phyloP scores from a whole-genome alignment of 1,284 basidiomycete species.

The Athelia sp. region DNA sequence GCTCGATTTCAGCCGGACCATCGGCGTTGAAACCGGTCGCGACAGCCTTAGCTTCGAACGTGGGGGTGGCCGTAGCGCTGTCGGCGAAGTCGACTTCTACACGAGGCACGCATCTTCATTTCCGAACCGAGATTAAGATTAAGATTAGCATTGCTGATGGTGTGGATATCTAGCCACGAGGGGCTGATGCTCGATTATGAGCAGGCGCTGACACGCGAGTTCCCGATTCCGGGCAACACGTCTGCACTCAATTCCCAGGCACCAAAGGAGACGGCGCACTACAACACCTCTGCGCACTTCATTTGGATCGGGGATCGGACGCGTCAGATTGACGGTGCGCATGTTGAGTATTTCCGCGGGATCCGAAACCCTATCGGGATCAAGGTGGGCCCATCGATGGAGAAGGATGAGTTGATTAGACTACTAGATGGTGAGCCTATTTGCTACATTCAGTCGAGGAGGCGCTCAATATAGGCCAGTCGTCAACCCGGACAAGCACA shows the following conservation, averaged over 20 bases:
- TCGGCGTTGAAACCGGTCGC: conserved; percentile 61
- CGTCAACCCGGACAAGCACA: conserved; percentile 81
- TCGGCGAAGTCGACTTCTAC: conserved; percentile 93
- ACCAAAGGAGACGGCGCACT: conserved; percentile 41
- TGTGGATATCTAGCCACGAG: conserved; percentile 68
- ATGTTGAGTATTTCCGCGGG: conserved; percentile 93
- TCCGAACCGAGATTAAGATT: no score
- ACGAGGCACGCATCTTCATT: conserved; percentile 56
- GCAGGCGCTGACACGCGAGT: conserved; percentile 80
- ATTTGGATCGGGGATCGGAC: conserved; percentile 98
- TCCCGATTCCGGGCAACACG: conserved; percentile 28
- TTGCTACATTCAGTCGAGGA: conserved; percentile 6
- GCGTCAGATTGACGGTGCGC: conserved; percentile 88
- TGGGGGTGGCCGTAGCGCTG: conserved; percentile 65
- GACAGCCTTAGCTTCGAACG: conserved; percentile 55
- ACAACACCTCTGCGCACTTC: conserved; percentile 90
- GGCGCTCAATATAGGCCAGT: conserved; percentile 37
- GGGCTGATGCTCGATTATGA: conserved; percentile 94
- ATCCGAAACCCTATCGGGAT: conserved; percentile 96
- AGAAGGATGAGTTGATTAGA: conserved; percentile 72
- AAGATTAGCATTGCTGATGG: conserved; percentile 4
- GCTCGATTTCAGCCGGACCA: conserved; percentile 89
- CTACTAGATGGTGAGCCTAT: conserved; percentile 69
- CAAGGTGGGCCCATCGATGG: conserved; percentile 93
- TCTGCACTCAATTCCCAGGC: conserved; percentile 5